Conservation (phyloP, 345 rosid genomes). For the Mercurialis annua region DNA sequence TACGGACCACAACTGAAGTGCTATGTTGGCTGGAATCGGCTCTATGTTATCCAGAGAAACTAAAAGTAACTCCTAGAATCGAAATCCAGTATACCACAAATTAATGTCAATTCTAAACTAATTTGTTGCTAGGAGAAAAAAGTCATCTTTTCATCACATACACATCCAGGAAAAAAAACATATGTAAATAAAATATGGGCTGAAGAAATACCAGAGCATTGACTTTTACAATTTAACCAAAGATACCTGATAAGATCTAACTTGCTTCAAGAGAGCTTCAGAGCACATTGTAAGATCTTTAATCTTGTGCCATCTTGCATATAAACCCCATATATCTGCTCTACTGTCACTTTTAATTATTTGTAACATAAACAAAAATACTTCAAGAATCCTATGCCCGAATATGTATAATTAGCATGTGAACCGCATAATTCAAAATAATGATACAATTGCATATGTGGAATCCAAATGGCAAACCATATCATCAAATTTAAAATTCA, state of each 20-base stretch:
- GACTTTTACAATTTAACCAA: neutral
- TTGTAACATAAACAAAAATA: constrained; percentile 29
- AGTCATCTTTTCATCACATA: neutral
- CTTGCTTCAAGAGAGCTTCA: constrained; percentile 92
- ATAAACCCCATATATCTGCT: constrained; percentile 82
- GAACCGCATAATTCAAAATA: neutral
- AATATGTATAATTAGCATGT: neutral
- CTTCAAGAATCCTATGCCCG: neutral
- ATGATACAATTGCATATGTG: too few relatives aligned
- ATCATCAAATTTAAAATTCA: too few relatives aligned
- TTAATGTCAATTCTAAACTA: neutral
- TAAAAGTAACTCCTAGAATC: neutral
- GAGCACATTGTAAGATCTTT: constrained; percentile 82
- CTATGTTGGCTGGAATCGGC: neutral
- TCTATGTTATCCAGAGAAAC: neutral
- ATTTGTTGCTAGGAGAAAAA: neutral
- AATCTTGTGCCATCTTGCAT: constrained; percentile 83
- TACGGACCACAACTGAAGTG: neutral
- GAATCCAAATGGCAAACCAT: too few relatives aligned
- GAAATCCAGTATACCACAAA: neutral
- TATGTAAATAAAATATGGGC: neutral
- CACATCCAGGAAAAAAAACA: neutral
- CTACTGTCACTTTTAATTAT: constrained; percentile 54
- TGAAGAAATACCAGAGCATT: neutral
- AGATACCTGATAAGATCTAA: constrained; percentile 85